Evolutionary conservation across 2,329 filamentous ascomycete genomes (phyloP).

Genomic region (Chaetothyriales sp.): DNA sequence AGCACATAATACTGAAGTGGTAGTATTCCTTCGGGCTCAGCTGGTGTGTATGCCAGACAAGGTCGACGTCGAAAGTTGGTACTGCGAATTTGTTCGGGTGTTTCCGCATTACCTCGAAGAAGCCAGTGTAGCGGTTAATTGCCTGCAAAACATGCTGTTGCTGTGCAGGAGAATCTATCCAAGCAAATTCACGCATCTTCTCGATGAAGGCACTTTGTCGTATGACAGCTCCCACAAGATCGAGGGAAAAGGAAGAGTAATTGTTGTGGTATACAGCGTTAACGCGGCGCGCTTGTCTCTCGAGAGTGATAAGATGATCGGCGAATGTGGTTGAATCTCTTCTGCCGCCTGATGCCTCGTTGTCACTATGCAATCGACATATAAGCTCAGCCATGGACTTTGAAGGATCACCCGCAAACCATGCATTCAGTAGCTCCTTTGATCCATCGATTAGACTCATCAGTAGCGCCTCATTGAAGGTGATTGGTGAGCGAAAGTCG

Average conservation of each 20-base stretch:
- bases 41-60: slow-evolving; percentile 35
- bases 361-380: background rate
- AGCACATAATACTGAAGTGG: background rate
- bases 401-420: no score
- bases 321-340: background rate
- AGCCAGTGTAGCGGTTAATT: slow-evolving; percentile 27
- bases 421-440: no score
- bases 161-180: slow-evolving; percentile 27
- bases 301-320: no score
- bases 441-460: no score
- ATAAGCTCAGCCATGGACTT: no score
- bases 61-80: slow-evolving; percentile 32
- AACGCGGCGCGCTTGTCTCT: no score
- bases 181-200: slow-evolving; percentile 30
- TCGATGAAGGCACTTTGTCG: slow-evolving; percentile 29
- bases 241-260: background rate
- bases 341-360: slow-evolving; percentile 2
- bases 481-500: no score
- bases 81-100: slow-evolving; percentile 23
- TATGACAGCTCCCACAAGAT: slow-evolving; percentile 23
- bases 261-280: background rate
- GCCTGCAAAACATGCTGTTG: slow-evolving; percentile 25
- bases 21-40: slow-evolving; percentile 22
- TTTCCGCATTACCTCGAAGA: slow-evolving; percentile 24
- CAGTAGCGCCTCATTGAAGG: no score